These are phyloP conservation scores for Hypoxylon sp. DNA, from an alignment of 2,329 filamentous ascomycete species.

Conservation along the genomic window DNA sequence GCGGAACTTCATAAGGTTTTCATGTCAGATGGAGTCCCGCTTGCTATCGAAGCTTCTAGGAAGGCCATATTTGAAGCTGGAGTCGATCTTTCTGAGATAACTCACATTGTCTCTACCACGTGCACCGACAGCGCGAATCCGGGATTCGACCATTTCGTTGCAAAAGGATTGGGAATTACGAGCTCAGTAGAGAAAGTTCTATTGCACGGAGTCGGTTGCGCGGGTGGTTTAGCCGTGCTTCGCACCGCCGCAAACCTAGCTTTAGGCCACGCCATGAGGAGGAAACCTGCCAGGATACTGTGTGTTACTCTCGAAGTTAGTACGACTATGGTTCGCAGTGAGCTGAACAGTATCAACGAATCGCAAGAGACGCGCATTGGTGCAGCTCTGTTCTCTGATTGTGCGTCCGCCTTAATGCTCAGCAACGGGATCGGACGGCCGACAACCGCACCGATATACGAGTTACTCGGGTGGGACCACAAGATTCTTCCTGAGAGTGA, in stretches of 20 bases:
- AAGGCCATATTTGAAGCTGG: conserved; percentile 69
- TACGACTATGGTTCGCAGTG: conserved; percentile 72
- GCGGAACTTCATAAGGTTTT: conserved; percentile 67
- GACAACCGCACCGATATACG: conserved; percentile 63
- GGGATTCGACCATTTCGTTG: conserved; percentile 75
- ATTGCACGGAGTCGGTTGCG: conserved; percentile 75
- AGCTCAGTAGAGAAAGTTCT: conserved; percentile 72
- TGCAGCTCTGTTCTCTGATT: conserved; percentile 76
- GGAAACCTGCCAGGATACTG: conserved; percentile 71
- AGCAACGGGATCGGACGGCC: conserved; percentile 70
- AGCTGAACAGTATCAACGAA: conserved; percentile 72
- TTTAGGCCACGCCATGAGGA: conserved; percentile 69
- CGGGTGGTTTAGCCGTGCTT: conserved; percentile 71
- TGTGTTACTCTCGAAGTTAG: conserved; percentile 74
- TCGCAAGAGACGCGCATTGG: conserved; percentile 73
- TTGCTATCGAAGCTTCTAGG: conserved; percentile 66
- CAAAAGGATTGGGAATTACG: conserved; percentile 68
- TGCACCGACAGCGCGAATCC: conserved; percentile 78
- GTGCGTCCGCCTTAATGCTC: conserved; percentile 73
- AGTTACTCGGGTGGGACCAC: conserved; percentile 75
- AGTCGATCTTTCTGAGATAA: conserved; percentile 66
- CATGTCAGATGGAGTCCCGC: conserved; percentile 67
- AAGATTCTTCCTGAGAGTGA: conserved; percentile 72
- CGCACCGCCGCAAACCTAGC: conserved; percentile 76
- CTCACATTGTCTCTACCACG: conserved; percentile 75